phyloP scores from a whole-genome alignment of 352 stramenopile species.

The Salisapilia sapeloensis region DNA sequence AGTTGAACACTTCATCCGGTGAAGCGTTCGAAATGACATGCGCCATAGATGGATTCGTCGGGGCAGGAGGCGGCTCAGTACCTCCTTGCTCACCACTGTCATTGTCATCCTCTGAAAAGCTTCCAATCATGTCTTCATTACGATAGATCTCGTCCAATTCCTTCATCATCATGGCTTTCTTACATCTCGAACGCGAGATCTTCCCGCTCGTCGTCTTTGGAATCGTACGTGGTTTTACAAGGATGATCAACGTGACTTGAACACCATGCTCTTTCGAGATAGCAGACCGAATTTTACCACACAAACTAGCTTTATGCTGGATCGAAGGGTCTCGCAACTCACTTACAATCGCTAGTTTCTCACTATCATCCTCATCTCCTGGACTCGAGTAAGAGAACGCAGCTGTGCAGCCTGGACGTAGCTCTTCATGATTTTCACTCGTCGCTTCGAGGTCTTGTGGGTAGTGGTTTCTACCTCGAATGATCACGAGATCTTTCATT shows the following conservation, averaged over 20 bases:
- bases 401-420: slow-evolving; percentile 90
- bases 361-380: slow-evolving; percentile 23
- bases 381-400: slow-evolving; percentile 77
- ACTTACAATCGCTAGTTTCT: slow-evolving; percentile 54
- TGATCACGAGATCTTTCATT: slow-evolving; percentile 99
- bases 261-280: slow-evolving; percentile 78
- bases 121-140: slow-evolving; percentile 62
- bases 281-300: slow-evolving; percentile 36
- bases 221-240: slow-evolving; percentile 86
- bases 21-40: slow-evolving; percentile 30
- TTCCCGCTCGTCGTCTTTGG: slow-evolving; percentile 98
- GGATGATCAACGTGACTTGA: slow-evolving; percentile 75
- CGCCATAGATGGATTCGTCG: slow-evolving; percentile 11
- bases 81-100: slow-evolving; percentile 16
- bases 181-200: slow-evolving; percentile 88
- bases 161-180: slow-evolving; percentile 40
- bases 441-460: slow-evolving; percentile 96
- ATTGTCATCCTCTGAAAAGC: slow-evolving; percentile 12
- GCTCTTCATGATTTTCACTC: slow-evolving; percentile 58
- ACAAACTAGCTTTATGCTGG: slow-evolving; percentile 58
- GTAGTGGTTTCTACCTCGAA: slow-evolving; percentile 98
- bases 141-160: slow-evolving; percentile 49
- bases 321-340: slow-evolving; percentile 56
- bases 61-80: slow-evolving; percentile 4
- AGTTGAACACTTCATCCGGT: slow-evolving; percentile 29